phyloP scores from a whole-genome alignment of 768 basidiomycete species.

The Leccinellum albellum region DNA sequence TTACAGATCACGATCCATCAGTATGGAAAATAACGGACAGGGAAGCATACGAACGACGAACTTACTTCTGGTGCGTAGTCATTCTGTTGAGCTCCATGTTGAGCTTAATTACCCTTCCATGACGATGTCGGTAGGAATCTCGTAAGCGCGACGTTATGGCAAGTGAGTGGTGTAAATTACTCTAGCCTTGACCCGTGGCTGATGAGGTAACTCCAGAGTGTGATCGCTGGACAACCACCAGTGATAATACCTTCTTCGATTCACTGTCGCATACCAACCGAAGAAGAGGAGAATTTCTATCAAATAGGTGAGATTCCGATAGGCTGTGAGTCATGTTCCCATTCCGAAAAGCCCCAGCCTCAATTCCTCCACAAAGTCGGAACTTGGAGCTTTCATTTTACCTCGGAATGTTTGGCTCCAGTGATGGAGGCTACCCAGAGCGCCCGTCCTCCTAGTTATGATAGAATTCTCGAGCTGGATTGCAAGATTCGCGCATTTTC shows the following conservation, averaged over 20 bases:
- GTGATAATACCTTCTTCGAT: conserved; percentile 40
- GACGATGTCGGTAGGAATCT: conserved; percentile 31
- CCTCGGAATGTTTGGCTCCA: conserved; percentile 40
- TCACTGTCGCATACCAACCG: conserved; percentile 44
- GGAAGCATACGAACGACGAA: conserved; percentile 50
- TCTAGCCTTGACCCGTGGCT: not conserved
- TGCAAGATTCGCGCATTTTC: conserved; percentile 42
- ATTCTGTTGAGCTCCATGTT: not conserved
- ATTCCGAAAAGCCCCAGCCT: not conserved
- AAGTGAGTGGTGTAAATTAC: conserved; percentile 15
- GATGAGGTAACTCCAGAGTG: conserved; percentile 25
- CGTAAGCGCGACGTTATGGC: conserved; percentile 46
- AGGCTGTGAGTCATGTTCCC: conserved; percentile 38
- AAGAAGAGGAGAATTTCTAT: conserved; percentile 44
- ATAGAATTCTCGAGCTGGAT: conserved; percentile 47
- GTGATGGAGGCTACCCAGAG: conserved; percentile 40
- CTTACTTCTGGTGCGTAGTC: conserved; percentile 44
- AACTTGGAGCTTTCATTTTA: conserved; percentile 44
- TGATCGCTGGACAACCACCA: conserved; percentile 49
- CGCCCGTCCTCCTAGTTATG: conserved; percentile 44
- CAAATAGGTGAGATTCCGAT: conserved; percentile 40
- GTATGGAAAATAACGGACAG: conserved; percentile 48
- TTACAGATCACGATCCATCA: conserved; percentile 45
- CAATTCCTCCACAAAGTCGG: conserved; percentile 36
- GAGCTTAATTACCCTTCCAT: not conserved